Conservation (phyloP, 139 green algal species). For the Monoraphidium neglectum region DNA sequence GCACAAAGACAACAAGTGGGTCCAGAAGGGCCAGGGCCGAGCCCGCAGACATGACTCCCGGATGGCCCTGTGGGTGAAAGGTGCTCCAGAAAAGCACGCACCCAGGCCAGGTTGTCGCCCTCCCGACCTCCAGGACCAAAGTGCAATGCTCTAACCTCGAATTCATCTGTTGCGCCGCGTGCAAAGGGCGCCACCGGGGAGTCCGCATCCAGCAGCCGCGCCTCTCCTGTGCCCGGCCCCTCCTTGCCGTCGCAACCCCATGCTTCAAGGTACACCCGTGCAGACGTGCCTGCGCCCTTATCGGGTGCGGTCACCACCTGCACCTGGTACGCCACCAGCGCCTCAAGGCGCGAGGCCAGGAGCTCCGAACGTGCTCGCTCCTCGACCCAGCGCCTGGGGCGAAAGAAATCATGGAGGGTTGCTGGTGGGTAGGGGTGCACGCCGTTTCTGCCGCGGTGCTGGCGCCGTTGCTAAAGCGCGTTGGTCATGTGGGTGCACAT, state of each 20-base stretch:
- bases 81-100: no score
- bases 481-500: no score
- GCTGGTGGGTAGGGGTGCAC: no score
- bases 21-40: no score
- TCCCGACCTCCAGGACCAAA: neutral
- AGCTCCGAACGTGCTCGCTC: slow-evolving; percentile 50
- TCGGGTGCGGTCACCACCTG: slow-evolving; percentile 58
- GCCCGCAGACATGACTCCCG: no score
- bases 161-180: slow-evolving; percentile 37
- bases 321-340: slow-evolving; percentile 61
- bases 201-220: slow-evolving; percentile 46
- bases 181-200: slow-evolving; percentile 26
- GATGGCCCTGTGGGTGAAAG: no score
- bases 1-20: neutral
- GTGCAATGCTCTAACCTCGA: slow-evolving; percentile 30
- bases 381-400: slow-evolving; percentile 63
- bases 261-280: slow-evolving; percentile 66
- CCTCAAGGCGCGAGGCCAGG: slow-evolving; percentile 38
- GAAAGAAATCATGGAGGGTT: no score
- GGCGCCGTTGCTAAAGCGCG: no score
- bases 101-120: neutral
- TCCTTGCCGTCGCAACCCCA: slow-evolving; percentile 35
- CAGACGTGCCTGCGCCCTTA: slow-evolving; percentile 61
- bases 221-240: slow-evolving; percentile 31
- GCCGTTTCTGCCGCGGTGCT: no score